Conservation (phyloP, 2,329 filamentous ascomycete genomes). For the Hortaea sp. region DNA sequence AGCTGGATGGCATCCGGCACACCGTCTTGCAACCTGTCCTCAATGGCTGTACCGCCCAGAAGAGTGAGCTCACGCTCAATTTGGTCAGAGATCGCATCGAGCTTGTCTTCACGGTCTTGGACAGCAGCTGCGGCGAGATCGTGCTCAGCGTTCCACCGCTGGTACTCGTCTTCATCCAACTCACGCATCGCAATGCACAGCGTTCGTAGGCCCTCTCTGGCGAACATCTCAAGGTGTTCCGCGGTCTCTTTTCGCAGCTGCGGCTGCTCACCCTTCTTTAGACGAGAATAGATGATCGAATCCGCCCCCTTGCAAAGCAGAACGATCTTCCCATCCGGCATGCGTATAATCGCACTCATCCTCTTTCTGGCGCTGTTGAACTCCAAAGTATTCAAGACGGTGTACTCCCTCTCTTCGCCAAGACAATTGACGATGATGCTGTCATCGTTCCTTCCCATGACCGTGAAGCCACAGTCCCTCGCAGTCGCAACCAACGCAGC, state of each 20-base stretch:
- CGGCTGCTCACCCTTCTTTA: slow-evolving; percentile 74
- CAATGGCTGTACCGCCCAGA: slow-evolving; percentile 89
- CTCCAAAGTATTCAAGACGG: slow-evolving; percentile 86
- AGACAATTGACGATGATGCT: slow-evolving; percentile 78
- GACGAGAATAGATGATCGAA: slow-evolving; percentile 88
- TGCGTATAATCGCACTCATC: slow-evolving; percentile 93
- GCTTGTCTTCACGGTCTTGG: slow-evolving; percentile 78
- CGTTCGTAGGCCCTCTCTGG: slow-evolving; percentile 85
- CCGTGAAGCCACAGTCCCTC: slow-evolving; percentile 88
- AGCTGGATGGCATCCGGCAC: slow-evolving; percentile 92
- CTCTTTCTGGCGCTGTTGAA: slow-evolving; percentile 96
- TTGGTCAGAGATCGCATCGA: slow-evolving; percentile 78
- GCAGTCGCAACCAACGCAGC: slow-evolving; percentile 89
- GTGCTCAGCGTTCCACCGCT: slow-evolving; percentile 74
- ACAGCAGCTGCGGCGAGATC: slow-evolving; percentile 78
- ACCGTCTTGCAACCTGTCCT: slow-evolving; percentile 91
- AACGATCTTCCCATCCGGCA: slow-evolving; percentile 82
- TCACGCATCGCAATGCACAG: slow-evolving; percentile 84
- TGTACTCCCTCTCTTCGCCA: slow-evolving; percentile 75
- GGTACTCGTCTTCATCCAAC: slow-evolving; percentile 73
- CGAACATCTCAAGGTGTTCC: slow-evolving; percentile 94
- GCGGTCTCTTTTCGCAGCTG: slow-evolving; percentile 76
- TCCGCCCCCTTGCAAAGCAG: slow-evolving; percentile 97
- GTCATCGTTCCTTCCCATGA: slow-evolving; percentile 68
- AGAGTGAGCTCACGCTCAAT: slow-evolving; percentile 87